A percentile compares a stretch with the other conserved stretches of the same genome.
Conservation (phyloP, 345 rosid genomes). For the Cardamine chenopodiifolia region DNA sequence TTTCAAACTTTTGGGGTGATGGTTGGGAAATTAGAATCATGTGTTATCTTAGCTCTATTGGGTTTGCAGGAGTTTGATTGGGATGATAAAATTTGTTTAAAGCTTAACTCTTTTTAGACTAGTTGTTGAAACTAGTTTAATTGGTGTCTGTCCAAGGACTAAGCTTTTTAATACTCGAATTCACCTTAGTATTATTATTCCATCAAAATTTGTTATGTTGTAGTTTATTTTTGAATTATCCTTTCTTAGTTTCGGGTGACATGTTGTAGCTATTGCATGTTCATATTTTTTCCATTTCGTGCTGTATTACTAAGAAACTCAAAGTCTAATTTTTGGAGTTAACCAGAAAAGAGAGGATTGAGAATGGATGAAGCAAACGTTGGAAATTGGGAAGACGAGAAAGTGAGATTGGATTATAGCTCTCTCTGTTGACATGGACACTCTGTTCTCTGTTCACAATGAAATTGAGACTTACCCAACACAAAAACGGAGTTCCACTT, state of each 20-base stretch:
- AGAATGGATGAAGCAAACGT: too few relatives aligned
- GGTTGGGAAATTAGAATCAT: not conserved
- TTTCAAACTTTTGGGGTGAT: constrained; percentile 13
- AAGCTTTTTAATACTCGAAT: too few relatives aligned
- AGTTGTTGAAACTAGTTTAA: constrained; percentile 10
- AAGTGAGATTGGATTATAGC: too few relatives aligned
- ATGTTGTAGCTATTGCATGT: constrained; percentile 18
- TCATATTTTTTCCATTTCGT: not conserved
- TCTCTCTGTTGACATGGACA: too few relatives aligned
- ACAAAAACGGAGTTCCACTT: too few relatives aligned
- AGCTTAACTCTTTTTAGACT: not conserved
- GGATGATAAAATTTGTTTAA: not conserved
- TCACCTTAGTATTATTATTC: constrained; percentile 2
- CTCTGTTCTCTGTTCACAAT: too few relatives aligned
- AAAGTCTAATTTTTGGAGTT: not conserved
- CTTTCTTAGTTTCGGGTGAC: not conserved
- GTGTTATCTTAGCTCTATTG: not conserved
- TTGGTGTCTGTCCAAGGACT: not conserved
- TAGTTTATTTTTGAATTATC: not conserved
- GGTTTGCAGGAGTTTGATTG: not conserved
- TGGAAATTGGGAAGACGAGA: too few relatives aligned
- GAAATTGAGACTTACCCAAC: too few relatives aligned
- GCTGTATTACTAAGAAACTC: not conserved
- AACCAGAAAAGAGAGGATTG: not conserved
- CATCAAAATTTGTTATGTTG: not conserved